Percentiles rank a stretch among this genome's conserved stretches.
Conservation (phyloP, 768 basidiomycete genomes). For the Macrolepiota albuminosa region DNA sequence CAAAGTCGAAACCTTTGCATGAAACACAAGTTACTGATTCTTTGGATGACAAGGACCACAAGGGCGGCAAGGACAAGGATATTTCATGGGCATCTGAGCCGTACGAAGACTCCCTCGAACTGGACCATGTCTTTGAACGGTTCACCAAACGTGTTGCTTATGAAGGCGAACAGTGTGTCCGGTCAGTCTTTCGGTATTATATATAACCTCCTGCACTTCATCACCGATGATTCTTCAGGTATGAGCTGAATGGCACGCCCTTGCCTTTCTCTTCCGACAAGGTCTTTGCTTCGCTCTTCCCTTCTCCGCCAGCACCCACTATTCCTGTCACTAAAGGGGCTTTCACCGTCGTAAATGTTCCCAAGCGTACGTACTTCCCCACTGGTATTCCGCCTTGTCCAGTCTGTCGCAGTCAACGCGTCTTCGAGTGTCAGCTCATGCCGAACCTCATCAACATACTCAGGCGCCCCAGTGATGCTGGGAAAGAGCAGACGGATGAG, state of each 20-base stretch:
- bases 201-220: not conserved
- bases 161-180: conserved; percentile 80
- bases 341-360: conserved; percentile 48
- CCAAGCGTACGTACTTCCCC: conserved; percentile 51
- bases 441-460: conserved; percentile 88
- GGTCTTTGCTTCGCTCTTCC: conserved; percentile 72
- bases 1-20: conserved; percentile 42
- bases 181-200: conserved; percentile 45
- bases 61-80: conserved; percentile 41
- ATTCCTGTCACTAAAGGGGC: conserved; percentile 56
- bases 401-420: conserved; percentile 57
- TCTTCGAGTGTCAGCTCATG: conserved; percentile 94
- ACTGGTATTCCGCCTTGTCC: conserved; percentile 59
- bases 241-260: conserved; percentile 82
- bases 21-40: conserved; percentile 40
- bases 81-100: conserved; percentile 62
- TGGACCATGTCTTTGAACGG: conserved; percentile 83
- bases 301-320: conserved; percentile 38
- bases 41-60: conserved; percentile 28
- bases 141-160: conserved; percentile 70
- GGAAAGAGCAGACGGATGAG: conserved; percentile 49
- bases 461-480: conserved; percentile 25
- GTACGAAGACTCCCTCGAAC: conserved; percentile 75
- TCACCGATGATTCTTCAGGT: conserved; percentile 41
- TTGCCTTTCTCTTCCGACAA: conserved; percentile 81